Base-by-base conservation (phyloP, 768 basidiomycete species). In the Rhodocollybia butyracea region DNA sequence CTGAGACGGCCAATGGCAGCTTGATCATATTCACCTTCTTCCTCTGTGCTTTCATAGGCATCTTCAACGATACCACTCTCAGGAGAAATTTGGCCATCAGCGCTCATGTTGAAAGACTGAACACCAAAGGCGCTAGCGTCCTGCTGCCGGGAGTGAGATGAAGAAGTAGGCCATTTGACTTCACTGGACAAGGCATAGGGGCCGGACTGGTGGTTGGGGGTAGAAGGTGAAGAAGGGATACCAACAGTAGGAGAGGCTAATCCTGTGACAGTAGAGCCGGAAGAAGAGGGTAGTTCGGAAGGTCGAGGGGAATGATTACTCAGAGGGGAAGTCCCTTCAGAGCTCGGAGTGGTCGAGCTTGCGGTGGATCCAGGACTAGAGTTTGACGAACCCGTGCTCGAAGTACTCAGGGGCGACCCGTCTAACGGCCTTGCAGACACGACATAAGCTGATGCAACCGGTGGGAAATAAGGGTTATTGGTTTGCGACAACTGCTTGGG, bases 1-100 rank as follows among this genome's bases (percentile, higher is more conserved):
- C 91, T 90, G 46, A 96, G 75, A 55, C 93, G 80, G 5, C 95
- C 95, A 19, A 93, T 79, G 4, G 89, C 84, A 13, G 88, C 91
- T 66, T 95, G 91, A 60, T 92, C 83, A 29, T 72, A 81, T 50
- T 77, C 76, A 29, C 76, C 76, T 12, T 73, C 69, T 21, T 64
- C 61, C 7, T 19, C 43, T 38, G 12, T 43, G 22, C 26, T n/a
- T 10, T 50, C 48, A 38, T 50, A 50, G 3, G 10, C 32, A 3
- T 12, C 24, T 1, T 50, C 48, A n/a, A 32, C n/a, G 11, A 26
- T 15, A n/a, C 24, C 22, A 24, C 39, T 42, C 13, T 41, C 29
- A 3, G 53, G 46, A 10, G 22, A 34, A 29, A 3, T 31, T 42
- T 17, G 8, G 8, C 8, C 3, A 12, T 51, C 24, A 36, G 48